Conservation (phyloP, 2,329 filamentous ascomycete species). For the Diaporthe batatas region DNA sequence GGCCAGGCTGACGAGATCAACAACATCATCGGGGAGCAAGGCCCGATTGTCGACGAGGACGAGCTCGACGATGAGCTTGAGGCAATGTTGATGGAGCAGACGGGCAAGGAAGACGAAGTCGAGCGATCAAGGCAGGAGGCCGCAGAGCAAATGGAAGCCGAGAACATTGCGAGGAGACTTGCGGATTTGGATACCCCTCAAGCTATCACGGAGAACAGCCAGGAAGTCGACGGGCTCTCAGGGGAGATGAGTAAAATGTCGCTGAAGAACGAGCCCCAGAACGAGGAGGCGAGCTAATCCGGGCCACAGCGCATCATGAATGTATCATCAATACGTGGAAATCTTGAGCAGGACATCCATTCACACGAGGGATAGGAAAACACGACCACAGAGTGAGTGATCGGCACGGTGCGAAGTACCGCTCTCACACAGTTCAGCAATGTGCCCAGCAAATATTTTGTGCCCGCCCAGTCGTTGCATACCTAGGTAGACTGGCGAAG, state of each 20-base stretch:
- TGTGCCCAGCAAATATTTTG: neutral
- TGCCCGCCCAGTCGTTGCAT: neutral
- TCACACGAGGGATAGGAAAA: neutral
- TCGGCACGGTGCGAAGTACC: neutral
- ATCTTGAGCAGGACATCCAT: conserved; percentile 3
- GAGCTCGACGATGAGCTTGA: conserved; percentile 92
- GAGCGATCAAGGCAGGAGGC: conserved; percentile 63
- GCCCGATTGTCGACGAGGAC: conserved; percentile 75
- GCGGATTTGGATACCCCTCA: conserved; percentile 61
- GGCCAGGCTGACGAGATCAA: conserved; percentile 85
- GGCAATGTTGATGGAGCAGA: conserved; percentile 74
- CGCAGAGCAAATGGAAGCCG: conserved; percentile 55
- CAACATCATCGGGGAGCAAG: conserved; percentile 77
- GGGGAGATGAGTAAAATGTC: conserved; percentile 55
- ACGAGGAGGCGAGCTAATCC: conserved; percentile 43
- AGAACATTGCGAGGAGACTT: conserved; percentile 55
- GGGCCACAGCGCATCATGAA: conserved; percentile 36
- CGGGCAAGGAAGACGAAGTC: conserved; percentile 65
- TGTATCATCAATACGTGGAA: conserved; percentile 16
- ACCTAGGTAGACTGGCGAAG: neutral
- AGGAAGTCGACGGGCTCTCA: conserved; percentile 50
- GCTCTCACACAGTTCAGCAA: neutral
- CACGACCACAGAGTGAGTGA: conserved; percentile 17
- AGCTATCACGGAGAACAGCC: conserved; percentile 51
- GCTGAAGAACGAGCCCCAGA: conserved; percentile 50